phyloP scores from a whole-genome alignment of 2,329 filamentous ascomycete genomes.

The Phoma sp. region DNA sequence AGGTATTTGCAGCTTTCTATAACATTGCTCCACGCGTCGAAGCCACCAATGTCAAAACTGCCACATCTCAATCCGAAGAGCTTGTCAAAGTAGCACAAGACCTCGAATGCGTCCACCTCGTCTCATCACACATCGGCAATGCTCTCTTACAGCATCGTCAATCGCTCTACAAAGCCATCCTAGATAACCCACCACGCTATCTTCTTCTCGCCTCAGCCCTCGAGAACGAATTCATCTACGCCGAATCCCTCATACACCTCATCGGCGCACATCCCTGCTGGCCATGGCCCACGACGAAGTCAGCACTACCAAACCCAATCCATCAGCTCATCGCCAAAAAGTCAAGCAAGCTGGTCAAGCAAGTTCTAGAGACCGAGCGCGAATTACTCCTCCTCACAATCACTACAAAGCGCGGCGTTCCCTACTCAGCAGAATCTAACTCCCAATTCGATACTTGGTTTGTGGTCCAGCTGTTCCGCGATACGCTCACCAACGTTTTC shows the following conservation, averaged over 20 bases:
- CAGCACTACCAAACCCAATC: conserved; percentile 14
- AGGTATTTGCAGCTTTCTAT: conserved; percentile 39
- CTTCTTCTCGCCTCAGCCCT: conserved; percentile 38
- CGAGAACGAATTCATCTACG: conserved; percentile 40
- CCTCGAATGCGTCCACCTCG: conserved; percentile 29
- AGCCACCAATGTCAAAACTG: conserved; percentile 19
- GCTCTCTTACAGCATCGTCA: conserved; percentile 31
- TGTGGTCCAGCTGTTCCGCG: conserved; percentile 40
- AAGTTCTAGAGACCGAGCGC: conserved; percentile 13
- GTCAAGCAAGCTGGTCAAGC: conserved; percentile 17
- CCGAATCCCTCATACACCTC: conserved; percentile 47
- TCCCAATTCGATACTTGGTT: conserved; percentile 29
- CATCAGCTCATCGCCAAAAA: conserved; percentile 14
- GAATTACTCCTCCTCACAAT: conserved; percentile 36
- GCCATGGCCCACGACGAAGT: conserved; percentile 11
- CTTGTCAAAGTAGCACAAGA: conserved; percentile 33
- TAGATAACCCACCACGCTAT: conserved; percentile 40
- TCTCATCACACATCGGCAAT: conserved; percentile 32
- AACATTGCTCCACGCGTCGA: conserved; percentile 11
- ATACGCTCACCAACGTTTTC: conserved; percentile 34
- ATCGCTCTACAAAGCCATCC: conserved; percentile 39
- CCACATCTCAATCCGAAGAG: conserved; percentile 23
- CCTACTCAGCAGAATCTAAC: not conserved
- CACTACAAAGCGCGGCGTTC: not conserved
- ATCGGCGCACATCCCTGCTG: conserved; percentile 37